Evolutionary conservation across 2,329 filamentous ascomycete species (phyloP).

Genomic region (Fusarium subtropicale): DNA sequence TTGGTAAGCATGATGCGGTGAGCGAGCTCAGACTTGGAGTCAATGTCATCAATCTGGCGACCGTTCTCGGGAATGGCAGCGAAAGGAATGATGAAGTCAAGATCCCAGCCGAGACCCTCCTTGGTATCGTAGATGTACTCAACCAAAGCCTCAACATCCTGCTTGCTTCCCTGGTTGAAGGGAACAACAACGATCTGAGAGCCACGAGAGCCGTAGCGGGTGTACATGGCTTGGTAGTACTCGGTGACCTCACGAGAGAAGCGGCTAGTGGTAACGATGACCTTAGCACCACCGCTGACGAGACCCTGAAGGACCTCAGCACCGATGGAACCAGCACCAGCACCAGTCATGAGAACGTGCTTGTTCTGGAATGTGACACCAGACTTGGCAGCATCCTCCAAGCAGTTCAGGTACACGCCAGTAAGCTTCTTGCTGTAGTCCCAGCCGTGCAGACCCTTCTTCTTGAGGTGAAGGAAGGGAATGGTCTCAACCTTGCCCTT

Average conservation of each 20-base stretch:
- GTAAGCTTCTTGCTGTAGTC: slow-evolving; percentile 99
- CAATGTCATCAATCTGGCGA: slow-evolving; percentile 94
- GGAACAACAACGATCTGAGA: slow-evolving; percentile 98
- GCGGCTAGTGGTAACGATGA: slow-evolving; percentile 94
- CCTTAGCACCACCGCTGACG: slow-evolving; percentile 96
- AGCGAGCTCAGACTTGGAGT: slow-evolving; percentile 97
- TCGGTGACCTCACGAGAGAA: slow-evolving; percentile 98
- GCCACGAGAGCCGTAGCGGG: slow-evolving; percentile 89
- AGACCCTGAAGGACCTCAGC: slow-evolving; percentile 96
- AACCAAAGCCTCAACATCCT: slow-evolving; percentile 93
- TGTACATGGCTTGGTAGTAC: slow-evolving; percentile 99
- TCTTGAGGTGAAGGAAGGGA: slow-evolving; percentile 96
- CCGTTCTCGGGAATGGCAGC: slow-evolving; percentile 98
- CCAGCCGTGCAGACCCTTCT: slow-evolving; percentile 93
- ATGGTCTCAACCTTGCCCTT: slow-evolving; percentile 98
- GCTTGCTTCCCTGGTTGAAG: slow-evolving; percentile 99
- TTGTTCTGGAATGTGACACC: slow-evolving; percentile 95
- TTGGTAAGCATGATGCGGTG: slow-evolving; percentile 99
- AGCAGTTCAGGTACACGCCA: slow-evolving; percentile 87
- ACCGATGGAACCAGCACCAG: slow-evolving; percentile 96
- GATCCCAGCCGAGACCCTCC: slow-evolving; percentile 96
- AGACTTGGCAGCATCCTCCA: slow-evolving; percentile 87
- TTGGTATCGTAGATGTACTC: slow-evolving; percentile 98
- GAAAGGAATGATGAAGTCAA: slow-evolving; percentile 96
- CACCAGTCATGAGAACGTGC: slow-evolving; percentile 97